Conservation (phyloP, 805 yeast species). For the Cyberlindnera mycetangii region DNA sequence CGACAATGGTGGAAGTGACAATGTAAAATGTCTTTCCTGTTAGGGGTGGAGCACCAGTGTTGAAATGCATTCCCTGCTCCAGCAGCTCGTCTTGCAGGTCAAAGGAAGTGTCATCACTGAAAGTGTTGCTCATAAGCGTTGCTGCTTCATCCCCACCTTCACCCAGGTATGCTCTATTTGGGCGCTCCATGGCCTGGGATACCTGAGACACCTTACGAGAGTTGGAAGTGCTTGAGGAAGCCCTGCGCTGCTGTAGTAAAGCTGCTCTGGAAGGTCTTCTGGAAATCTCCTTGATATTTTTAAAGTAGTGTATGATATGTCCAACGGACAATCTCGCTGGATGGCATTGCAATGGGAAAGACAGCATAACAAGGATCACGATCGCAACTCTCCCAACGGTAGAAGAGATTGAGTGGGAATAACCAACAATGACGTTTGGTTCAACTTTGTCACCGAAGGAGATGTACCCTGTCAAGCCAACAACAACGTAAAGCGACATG, state of each 20-base stretch:
- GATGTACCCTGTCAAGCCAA: conserved; percentile 80
- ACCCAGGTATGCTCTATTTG: conserved; percentile 4
- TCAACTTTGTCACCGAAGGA: conserved; percentile 80
- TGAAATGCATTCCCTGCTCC: conserved; percentile 30
- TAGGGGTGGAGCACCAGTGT: conserved; percentile 25
- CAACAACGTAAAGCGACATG: conserved; percentile 56
- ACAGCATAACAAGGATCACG: conserved; percentile 72
- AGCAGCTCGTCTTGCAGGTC: conserved; percentile 28
- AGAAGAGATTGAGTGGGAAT: conserved; percentile 60
- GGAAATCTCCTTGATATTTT: conserved; percentile 25
- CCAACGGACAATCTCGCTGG: conserved; percentile 84
- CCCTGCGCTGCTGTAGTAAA: conserved; percentile 13
- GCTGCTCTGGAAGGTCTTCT: conserved; percentile 23
- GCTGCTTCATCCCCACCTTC: conserved; percentile 5
- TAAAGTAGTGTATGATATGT: conserved; percentile 59
- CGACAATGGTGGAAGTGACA: conserved; percentile 51
- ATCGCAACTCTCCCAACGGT: conserved; percentile 80
- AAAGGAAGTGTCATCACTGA: conserved; percentile 7
- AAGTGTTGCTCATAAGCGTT: conserved; percentile 4
- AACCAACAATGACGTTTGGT: conserved; percentile 80
- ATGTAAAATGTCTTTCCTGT: conserved; percentile 40
- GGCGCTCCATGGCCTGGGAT: conserved; percentile 7
- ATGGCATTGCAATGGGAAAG: conserved; percentile 89
- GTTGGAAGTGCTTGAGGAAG: conserved; percentile 5
- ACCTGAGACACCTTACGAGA: conserved; percentile 14